phyloP scores from a whole-genome alignment of 805 yeast species.

The Spathaspora arborariae region DNA sequence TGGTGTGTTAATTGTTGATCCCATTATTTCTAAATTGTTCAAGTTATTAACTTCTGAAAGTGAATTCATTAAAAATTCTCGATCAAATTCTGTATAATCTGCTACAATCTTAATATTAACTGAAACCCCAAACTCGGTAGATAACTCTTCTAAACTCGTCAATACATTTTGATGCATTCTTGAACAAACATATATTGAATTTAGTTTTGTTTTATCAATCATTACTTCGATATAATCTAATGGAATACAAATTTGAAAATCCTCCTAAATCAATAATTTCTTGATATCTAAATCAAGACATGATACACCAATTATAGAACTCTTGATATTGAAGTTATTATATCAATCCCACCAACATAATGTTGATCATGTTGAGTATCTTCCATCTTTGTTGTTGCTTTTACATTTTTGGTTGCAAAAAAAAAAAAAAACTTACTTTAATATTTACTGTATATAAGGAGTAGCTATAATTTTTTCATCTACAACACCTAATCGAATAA shows the following conservation, averaged over 20 bases:
- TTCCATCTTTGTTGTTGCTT: background rate
- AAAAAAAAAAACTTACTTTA: background rate
- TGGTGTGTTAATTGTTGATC: background rate
- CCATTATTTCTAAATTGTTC: background rate
- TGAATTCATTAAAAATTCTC: background rate
- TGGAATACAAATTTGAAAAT: conserved; percentile 4
- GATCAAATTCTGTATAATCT: conserved; percentile 4
- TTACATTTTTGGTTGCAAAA: conserved; percentile 5
- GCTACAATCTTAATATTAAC: conserved; percentile 4
- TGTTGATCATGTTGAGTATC: background rate
- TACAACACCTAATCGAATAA: conserved; percentile 26
- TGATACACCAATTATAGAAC: conserved; percentile 2
- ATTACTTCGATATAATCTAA: conserved; percentile 4
- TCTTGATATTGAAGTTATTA: background rate
- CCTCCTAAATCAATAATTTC: conserved; percentile 5
- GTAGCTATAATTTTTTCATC: conserved; percentile 30
- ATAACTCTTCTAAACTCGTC: conserved; percentile 2
- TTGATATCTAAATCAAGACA: conserved; percentile 1
- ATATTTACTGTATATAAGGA: conserved; percentile 15
- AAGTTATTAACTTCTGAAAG: background rate
- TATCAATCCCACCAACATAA: background rate
- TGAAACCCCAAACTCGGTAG: background rate
- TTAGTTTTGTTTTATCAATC: conserved; percentile 5
- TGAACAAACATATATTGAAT: conserved; percentile 4
- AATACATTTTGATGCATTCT: conserved; percentile 3